Evolutionary conservation across 1,284 basidiomycete species (phyloP).

Genomic region (Papiliotrema nemorosa): DNA sequence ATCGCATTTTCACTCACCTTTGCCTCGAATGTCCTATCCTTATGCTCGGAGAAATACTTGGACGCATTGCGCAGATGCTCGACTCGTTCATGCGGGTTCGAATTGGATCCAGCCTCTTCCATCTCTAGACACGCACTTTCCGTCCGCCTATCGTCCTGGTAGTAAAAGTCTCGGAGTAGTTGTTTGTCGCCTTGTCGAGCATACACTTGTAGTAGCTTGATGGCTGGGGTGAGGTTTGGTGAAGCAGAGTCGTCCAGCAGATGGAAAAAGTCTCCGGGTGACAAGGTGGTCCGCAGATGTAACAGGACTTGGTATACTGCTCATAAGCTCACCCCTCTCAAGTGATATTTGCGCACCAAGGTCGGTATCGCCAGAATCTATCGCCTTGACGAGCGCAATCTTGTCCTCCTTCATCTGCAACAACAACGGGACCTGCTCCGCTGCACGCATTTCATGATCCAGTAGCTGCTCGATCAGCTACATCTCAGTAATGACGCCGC

Average conservation of each 20-base stretch:
- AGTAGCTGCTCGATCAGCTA: slow-evolving; percentile 59
- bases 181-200: slow-evolving; percentile 84
- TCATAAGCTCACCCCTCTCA: slow-evolving; percentile 6
- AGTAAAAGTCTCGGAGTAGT: slow-evolving; percentile 93
- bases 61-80: slow-evolving; percentile 73
- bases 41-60: slow-evolving; percentile 92
- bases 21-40: slow-evolving; percentile 81
- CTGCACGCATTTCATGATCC: slow-evolving; percentile 82
- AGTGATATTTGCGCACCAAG: slow-evolving; percentile 59
- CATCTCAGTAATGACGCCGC: slow-evolving; percentile 12
- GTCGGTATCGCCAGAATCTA: slow-evolving; percentile 93
- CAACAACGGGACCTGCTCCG: slow-evolving; percentile 88
- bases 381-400: slow-evolving; percentile 81
- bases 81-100: slow-evolving; percentile 66
- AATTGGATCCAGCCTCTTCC: slow-evolving; percentile 68
- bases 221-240: slow-evolving; percentile 64
- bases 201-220: slow-evolving; percentile 78
- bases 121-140: slow-evolving; percentile 84
- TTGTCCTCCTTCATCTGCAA: slow-evolving; percentile 92
- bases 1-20: too few relatives aligned
- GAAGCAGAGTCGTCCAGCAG: slow-evolving; percentile 82
- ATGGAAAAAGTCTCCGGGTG: slow-evolving; percentile 90
- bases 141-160: slow-evolving; percentile 91
- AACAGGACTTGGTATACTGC: slow-evolving; percentile 86
- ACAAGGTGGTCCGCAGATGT: slow-evolving; percentile 73